These are phyloP conservation scores for Aspergillus tanneri DNA, from an alignment of 2,329 filamentous ascomycete species.

Conservation along the genomic window DNA sequence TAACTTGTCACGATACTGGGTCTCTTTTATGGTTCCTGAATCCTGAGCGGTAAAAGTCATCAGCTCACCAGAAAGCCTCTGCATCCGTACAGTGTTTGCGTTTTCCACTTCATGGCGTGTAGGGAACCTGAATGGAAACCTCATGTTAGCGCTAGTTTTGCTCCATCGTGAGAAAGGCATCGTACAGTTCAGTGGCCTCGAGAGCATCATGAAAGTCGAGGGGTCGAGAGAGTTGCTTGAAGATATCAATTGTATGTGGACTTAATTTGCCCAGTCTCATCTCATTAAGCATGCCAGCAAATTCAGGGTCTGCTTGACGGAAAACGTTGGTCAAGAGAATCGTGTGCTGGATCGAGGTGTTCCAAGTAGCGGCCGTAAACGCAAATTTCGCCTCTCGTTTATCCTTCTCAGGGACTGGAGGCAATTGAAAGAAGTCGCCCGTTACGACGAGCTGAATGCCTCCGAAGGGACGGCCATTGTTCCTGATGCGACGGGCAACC, in stretches of 20 bases:
- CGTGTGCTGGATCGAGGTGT: constrained; percentile 88
- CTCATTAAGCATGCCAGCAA: constrained; percentile 94
- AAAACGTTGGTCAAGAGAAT: constrained; percentile 95
- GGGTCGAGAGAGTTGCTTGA: constrained; percentile 69
- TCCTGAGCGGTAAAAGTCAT: constrained; percentile 73
- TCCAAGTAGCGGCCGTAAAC: constrained; percentile 91
- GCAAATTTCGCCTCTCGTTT: constrained; percentile 78
- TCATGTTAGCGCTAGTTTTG: constrained; percentile 22
- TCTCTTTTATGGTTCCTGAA: constrained; percentile 66
- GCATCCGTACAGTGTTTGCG: constrained; percentile 75
- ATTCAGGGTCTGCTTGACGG: constrained; percentile 85
- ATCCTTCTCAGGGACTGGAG: constrained; percentile 76
- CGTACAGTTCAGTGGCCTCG: constrained; percentile 78
- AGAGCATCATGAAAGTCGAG: constrained; percentile 71
- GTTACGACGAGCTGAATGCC: constrained; percentile 95
- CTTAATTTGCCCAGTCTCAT: constrained; percentile 87
- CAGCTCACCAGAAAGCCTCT: constrained; percentile 65
- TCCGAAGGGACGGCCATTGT: constrained; percentile 89
- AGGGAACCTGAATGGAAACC: constrained; percentile 62
- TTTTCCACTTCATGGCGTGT: constrained; percentile 85
- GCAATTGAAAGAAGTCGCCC: constrained; percentile 96
- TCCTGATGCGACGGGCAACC: constrained; percentile 79
- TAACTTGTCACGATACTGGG: constrained; percentile 69
- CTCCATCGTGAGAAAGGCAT: background rate
- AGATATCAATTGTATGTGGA: constrained; percentile 71